Percentiles rank a stretch among this genome's conserved stretches.
Conservation (phyloP, 371 early-diverging fungal genomes). For the Rhizopus microsporus region DNA sequence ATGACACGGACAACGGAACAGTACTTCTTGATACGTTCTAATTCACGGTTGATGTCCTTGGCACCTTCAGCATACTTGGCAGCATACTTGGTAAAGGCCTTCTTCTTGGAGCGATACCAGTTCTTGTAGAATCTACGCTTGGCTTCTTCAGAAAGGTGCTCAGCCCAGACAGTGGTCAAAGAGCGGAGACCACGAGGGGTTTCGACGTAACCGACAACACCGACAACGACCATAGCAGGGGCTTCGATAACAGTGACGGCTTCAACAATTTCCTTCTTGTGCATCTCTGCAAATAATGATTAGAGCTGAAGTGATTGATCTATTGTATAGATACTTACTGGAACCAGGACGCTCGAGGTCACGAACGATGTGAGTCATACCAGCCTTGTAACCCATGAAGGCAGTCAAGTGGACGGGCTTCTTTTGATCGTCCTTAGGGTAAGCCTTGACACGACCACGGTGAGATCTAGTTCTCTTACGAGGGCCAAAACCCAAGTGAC, state of each 20-base stretch:
- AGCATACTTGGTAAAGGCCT: slow-evolving; percentile 98
- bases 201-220: slow-evolving; percentile 99
- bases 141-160: slow-evolving; percentile 97
- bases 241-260: slow-evolving; percentile 99
- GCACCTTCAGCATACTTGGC: slow-evolving; percentile 92
- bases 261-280: slow-evolving; percentile 99
- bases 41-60: slow-evolving; percentile 88
- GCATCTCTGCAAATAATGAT: slow-evolving; percentile 64
- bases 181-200: slow-evolving; percentile 98
- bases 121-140: slow-evolving; percentile 99
- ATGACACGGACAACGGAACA: slow-evolving; percentile 98
- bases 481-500: slow-evolving; percentile 99
- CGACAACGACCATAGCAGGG: slow-evolving; percentile 97
- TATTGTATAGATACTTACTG: slow-evolving; percentile 55
- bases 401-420: slow-evolving; percentile 98
- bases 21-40: slow-evolving; percentile 98
- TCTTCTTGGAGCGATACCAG: slow-evolving; percentile 99
- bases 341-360: slow-evolving; percentile 97
- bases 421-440: slow-evolving; percentile 97
- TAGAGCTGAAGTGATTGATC: not conserved
- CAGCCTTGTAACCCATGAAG: slow-evolving; percentile 99
- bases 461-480: slow-evolving; percentile 96
- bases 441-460: slow-evolving; percentile 97
- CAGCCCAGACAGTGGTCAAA: slow-evolving; percentile 98
- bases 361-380: slow-evolving; percentile 99